Evolutionary conservation across 768 basidiomycete genomes (phyloP), one percentile per base, ranked within the genome.

Genomic region (Rhizopogon salebrosus): DNA sequence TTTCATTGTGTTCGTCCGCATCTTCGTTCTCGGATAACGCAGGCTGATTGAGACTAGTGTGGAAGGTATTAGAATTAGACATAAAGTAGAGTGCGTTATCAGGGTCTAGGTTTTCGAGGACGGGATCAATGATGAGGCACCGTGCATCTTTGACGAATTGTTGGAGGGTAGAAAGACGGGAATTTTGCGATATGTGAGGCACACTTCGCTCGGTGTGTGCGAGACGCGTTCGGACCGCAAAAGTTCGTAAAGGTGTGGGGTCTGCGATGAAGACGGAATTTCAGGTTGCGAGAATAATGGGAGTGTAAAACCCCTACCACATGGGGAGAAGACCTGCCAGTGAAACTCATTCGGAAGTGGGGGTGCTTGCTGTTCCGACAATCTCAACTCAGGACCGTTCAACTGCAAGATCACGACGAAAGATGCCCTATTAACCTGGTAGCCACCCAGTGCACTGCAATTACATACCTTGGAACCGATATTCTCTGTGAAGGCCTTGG

Each of bases 301-400:
- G 16, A 27, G 1, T 36, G 40, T 20, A 23, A 51, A 35, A 64
- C 72, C 46, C 62, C 20, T 46, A 89, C 87, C 86, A 59, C 72
- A 71, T 6, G 73, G 71, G 9, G 75, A 71, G 62, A 83, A 89
- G 1, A 78, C 60, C 10, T 75, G 65, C 89, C 88, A 91, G 57
- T 89, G 73, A 41, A 89, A 71, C 29, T 74, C 73, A 52, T 75
- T 63, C 3, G 81, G 80, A 31, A 66, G 60, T 48, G 58, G 57
- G 5, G 80, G 61, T 1, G 62, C 59, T 2, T 67, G 62, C 46
- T 78, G 68, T 34, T 75, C 72, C 54, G 77, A 78, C 41, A 85
- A 55, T 46, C 57, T 61, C 57, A 72, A 69, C 31, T 65, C 57
- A 9, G 49, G 42, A 57, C 43, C 71, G 61, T 62, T 52, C 53